Percentiles rank a stretch among this genome's conserved stretches.
Evolutionary conservation across 495 filamentous ascomycete genomes (phyloP).

Genomic region (Wilcoxina mikolae): DNA sequence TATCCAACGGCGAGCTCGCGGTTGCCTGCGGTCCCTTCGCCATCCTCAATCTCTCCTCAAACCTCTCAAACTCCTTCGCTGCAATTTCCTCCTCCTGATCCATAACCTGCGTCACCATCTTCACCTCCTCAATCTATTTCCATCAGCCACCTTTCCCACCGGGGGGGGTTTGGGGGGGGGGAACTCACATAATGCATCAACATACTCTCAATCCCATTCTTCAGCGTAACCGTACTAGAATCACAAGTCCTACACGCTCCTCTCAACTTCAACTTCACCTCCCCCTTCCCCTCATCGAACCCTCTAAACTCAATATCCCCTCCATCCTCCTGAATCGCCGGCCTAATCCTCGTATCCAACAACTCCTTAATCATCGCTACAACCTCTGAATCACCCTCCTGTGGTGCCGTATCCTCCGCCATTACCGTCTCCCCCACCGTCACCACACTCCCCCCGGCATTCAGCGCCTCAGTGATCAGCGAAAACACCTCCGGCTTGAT

Average conservation of each 20-base stretch:
- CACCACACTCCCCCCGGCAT: conserved; percentile 57
- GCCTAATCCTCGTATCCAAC: conserved; percentile 86
- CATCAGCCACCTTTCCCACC: background rate
- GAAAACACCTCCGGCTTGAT: conserved; percentile 91
- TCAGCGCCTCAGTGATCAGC: conserved; percentile 81
- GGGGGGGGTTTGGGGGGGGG: background rate
- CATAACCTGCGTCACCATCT: conserved; percentile 78
- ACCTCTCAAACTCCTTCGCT: conserved; percentile 79
- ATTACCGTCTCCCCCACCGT: conserved; percentile 41
- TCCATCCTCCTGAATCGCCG: conserved; percentile 92
- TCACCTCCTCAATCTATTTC: conserved; percentile 78
- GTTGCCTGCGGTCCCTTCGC: background rate
- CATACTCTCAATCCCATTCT: conserved; percentile 96
- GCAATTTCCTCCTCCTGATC: conserved; percentile 88
- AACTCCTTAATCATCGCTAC: conserved; percentile 97
- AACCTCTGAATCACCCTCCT: conserved; percentile 64
- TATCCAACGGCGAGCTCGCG: too few species aligned
- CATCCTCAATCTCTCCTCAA: conserved; percentile 69
- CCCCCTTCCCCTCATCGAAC: conserved; percentile 56
- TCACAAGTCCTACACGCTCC: conserved; percentile 94
- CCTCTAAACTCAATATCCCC: conserved; percentile 91
- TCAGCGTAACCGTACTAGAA: conserved; percentile 84
- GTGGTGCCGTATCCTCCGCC: conserved; percentile 33
- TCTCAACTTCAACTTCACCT: conserved; percentile 71
- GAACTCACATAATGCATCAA: conserved; percentile 54